phyloP scores from a whole-genome alignment of 1,284 basidiomycete genomes.

The Cutaneotrichosporon cutaneum region DNA sequence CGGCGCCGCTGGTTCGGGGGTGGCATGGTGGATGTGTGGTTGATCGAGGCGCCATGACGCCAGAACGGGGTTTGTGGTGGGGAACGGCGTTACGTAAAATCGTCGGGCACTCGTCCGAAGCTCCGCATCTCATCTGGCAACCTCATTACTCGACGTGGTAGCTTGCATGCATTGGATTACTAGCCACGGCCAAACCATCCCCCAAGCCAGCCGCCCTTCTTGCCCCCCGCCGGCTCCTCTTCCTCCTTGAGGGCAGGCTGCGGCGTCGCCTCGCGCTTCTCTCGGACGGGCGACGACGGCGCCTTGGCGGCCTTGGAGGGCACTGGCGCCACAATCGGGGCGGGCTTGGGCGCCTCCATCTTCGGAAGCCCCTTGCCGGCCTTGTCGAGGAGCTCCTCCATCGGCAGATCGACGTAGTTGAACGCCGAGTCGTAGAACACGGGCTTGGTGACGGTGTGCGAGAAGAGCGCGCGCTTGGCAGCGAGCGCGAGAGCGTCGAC shows the following conservation, averaged over 20 bases:
- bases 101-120: background rate
- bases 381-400: conserved; percentile 68
- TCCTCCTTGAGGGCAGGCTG: conserved; percentile 21
- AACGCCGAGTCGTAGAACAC: conserved; percentile 92
- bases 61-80: background rate
- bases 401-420: conserved; percentile 81
- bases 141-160: too few relatives aligned
- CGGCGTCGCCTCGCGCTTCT: conserved; percentile 39
- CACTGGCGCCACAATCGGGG: conserved; percentile 25
- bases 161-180: conserved; percentile 1
- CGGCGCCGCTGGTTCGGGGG: conserved; percentile 14
- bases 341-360: conserved; percentile 19
- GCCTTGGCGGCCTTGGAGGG: conserved; percentile 13
- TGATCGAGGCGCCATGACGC: conserved; percentile 2
- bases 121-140: background rate
- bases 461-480: conserved; percentile 76
- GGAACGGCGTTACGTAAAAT: background rate
- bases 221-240: conserved; percentile 17
- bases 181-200: conserved; percentile 49
- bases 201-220: conserved; percentile 48
- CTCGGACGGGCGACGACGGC: conserved; percentile 9
- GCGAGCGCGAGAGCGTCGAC: conserved; percentile 59
- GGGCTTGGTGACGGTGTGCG: conserved; percentile 76
- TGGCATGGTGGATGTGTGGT: conserved; percentile 10
- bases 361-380: conserved; percentile 60